Evolutionary conservation across 2,329 filamentous ascomycete species (phyloP).

Genomic region (Venturia aucupariae): DNA sequence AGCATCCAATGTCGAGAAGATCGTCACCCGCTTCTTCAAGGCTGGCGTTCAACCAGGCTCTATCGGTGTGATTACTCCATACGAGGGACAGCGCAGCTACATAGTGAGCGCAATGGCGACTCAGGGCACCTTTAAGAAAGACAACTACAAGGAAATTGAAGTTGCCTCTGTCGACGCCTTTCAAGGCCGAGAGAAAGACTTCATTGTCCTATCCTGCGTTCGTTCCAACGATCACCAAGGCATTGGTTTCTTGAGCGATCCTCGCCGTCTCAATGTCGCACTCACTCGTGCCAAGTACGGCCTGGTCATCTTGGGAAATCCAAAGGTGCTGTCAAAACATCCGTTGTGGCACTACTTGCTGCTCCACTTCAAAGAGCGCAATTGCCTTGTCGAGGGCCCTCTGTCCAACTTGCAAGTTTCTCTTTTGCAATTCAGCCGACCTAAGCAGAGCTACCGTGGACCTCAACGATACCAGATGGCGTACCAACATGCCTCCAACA

Average conservation of each 20-base stretch:
- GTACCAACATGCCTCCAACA: slow-evolving; percentile 56
- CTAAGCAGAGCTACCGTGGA: slow-evolving; percentile 82
- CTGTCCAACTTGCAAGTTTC: slow-evolving; percentile 94
- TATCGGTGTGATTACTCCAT: slow-evolving; percentile 97
- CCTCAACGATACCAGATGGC: slow-evolving; percentile 81
- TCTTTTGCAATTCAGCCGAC: slow-evolving; percentile 86
- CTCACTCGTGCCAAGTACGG: slow-evolving; percentile 96
- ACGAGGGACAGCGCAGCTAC: slow-evolving; percentile 96
- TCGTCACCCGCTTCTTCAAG: slow-evolving; percentile 97
- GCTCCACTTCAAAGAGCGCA: slow-evolving; percentile 92
- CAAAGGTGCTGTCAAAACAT: slow-evolving; percentile 95
- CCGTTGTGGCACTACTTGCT: slow-evolving; percentile 95
- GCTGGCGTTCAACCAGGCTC: slow-evolving; percentile 88
- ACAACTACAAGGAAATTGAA: slow-evolving; percentile 96
- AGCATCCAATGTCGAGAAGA: slow-evolving; percentile 95
- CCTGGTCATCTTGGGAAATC: slow-evolving; percentile 91
- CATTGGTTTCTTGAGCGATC: slow-evolving; percentile 97
- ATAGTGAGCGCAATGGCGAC: slow-evolving; percentile 99
- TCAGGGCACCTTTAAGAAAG: slow-evolving; percentile 94
- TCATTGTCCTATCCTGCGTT: slow-evolving; percentile 95
- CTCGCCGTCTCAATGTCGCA: slow-evolving; percentile 92
- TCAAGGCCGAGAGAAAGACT: slow-evolving; percentile 97
- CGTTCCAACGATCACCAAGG: slow-evolving; percentile 98
- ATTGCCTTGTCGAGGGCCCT: slow-evolving; percentile 91
- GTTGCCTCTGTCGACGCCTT: slow-evolving; percentile 98